phyloP scores from a whole-genome alignment of 2,329 filamentous ascomycete species.

The Pseudofabraea citricarpa region DNA sequence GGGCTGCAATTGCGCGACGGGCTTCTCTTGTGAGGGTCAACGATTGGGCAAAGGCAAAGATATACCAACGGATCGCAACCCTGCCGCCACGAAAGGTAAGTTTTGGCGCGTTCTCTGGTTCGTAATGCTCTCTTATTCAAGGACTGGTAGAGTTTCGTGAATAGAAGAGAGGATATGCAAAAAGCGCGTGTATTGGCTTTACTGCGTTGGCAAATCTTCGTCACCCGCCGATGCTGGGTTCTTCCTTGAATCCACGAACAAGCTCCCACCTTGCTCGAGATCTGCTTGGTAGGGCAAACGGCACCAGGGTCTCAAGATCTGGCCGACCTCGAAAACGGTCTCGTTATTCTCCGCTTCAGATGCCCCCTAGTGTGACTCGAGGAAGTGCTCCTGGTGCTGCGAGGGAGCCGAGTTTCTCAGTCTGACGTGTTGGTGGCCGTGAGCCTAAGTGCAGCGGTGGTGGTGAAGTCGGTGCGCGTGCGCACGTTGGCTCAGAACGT shows the following conservation, averaged over 20 bases:
- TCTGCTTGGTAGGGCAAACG: conserved; percentile 18
- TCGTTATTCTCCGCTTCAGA: not conserved
- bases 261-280: conserved; percentile 22
- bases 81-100: conserved; percentile 55
- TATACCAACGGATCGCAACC: conserved; percentile 1
- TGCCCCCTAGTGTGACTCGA: not conserved
- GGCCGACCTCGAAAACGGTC: conserved; percentile 5
- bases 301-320: conserved; percentile 13
- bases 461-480: conserved; percentile 1
- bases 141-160: conserved; percentile 11
- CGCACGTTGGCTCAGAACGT: not conserved
- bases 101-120: conserved; percentile 77
- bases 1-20: conserved; percentile 4
- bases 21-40: conserved; percentile 1
- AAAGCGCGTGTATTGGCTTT: conserved; percentile 15
- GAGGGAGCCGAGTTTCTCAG: too few species aligned
- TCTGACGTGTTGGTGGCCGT: too few species aligned
- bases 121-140: conserved; percentile 52
- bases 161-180: conserved; percentile 12
- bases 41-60: conserved; percentile 3
- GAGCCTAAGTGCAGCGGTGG: too few species aligned
- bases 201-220: conserved; percentile 20
- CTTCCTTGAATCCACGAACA: conserved; percentile 22
- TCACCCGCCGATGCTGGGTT: conserved; percentile 17
- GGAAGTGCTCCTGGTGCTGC: too few species aligned